Evolutionary conservation across 768 basidiomycete genomes (phyloP), one percentile per base, ranked within the genome.

Genomic region (Hortiboletus campestris): DNA sequence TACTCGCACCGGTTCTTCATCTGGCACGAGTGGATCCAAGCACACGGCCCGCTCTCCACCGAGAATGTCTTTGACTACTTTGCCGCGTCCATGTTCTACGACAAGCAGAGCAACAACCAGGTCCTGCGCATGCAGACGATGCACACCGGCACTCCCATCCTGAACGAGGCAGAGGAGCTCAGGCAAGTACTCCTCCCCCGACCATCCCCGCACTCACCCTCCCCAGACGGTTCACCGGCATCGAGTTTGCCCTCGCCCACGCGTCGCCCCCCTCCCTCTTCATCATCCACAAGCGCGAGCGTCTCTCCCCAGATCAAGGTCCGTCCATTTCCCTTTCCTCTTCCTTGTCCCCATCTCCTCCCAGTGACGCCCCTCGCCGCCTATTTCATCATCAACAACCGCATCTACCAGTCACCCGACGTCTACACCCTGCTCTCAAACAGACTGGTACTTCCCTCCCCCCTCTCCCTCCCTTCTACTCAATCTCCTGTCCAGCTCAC

Each of bases 61-160:
- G 83, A 89, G 61, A 90, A 88, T 67, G 91, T 91, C 48, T 86
- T 95, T 59, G 91, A 94, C 53, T 96, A 95, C 76, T 96, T 96
- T 68, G 78, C 88, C 13, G 84, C 84, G 1, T 94, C 91, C 29
- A 93, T 93, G 84, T 95, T 94, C 76, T 96, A 93, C 69, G 93
- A 95, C 74, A 91, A 91, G 71, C 89, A 91, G 73, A 93, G 89
- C 74, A 94, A 88, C 72, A 96, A 96, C 71, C 90, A 94, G 64
- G 85, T 89, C 31, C 75, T 96, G 42, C 87, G 92, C 63, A 96
- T 96, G 94, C 94, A 96, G 72, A 94, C 91, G 0, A 86, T 88
- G 75, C 88, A 91, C 65, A 88, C 89, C 0, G 91, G 88, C n/a
- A 74, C 82, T 29, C 83, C 88, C 11, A 74, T 92, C 53, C 75